Evolutionary conservation across 371 early-diverging fungal genomes (phyloP).

Genomic region (Mucor mucedo): DNA sequence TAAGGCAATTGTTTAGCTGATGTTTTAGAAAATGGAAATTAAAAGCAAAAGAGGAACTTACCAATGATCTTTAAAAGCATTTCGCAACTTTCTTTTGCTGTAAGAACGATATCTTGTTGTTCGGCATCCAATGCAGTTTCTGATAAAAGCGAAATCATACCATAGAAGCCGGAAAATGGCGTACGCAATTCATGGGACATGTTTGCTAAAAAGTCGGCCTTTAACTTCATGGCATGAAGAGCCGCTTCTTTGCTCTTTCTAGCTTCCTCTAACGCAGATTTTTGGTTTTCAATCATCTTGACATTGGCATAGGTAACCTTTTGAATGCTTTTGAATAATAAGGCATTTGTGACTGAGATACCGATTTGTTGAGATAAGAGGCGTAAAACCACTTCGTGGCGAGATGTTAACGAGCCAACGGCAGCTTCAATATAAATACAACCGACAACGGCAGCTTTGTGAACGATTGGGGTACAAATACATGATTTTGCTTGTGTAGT

Average conservation of each 20-base stretch:
- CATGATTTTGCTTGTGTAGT: constrained; percentile 47
- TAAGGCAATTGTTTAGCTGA: not conserved
- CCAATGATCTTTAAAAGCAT: constrained; percentile 57
- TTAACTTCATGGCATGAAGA: constrained; percentile 51
- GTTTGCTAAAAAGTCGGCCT: constrained; percentile 63
- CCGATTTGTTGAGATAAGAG: constrained; percentile 64
- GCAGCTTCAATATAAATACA: constrained; percentile 65
- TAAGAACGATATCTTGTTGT: constrained; percentile 61
- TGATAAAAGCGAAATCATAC: constrained; percentile 63
- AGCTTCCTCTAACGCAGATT: constrained; percentile 55
- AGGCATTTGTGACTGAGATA: constrained; percentile 64
- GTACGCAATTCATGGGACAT: constrained; percentile 68
- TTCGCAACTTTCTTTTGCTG: constrained; percentile 66
- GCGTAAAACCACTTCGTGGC: constrained; percentile 57
- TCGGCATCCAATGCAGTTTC: constrained; percentile 63
- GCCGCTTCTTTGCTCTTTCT: constrained; percentile 59
- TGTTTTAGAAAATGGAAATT: not conserved
- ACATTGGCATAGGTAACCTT: constrained; percentile 52
- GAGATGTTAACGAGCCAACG: constrained; percentile 54
- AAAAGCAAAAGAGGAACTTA: constrained; percentile 11
- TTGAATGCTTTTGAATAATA: constrained; percentile 59
- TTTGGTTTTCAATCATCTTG: constrained; percentile 57
- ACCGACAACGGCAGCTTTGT: constrained; percentile 61
- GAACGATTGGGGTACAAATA: constrained; percentile 62
- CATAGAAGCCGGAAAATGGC: constrained; percentile 69